These are phyloP conservation scores for Xylaria sp. DNA, from an alignment of 2,329 filamentous ascomycete species.

Conservation along the genomic window DNA sequence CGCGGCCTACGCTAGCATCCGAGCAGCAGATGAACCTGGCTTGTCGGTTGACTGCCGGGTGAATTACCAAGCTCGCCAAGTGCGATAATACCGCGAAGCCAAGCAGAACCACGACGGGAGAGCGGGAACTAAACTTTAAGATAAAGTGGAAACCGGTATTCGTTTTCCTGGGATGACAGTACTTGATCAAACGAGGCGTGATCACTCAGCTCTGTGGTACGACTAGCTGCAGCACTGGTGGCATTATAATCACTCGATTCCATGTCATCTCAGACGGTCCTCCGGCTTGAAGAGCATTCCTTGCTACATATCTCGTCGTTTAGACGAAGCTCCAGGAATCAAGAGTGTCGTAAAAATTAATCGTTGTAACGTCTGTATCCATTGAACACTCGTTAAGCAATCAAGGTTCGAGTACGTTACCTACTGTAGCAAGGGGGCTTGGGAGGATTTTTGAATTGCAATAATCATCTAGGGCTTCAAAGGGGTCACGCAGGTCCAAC, in stretches of 20 bases:
- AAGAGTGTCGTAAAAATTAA: background rate
- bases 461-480: no score
- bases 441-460: no score
- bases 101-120: conserved; percentile 6
- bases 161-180: conserved; percentile 10
- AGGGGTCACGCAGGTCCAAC: no score
- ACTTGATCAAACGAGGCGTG: conserved; percentile 5
- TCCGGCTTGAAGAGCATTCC: background rate
- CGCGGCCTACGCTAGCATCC: no score
- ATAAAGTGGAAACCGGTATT: background rate
- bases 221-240: background rate
- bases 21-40: no score
- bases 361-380: background rate
- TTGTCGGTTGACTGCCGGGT: no score
- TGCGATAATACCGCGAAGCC: conserved; percentile 13
- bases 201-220: background rate
- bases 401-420: background rate
- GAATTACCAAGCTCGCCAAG: background rate
- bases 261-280: background rate
- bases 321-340: background rate
- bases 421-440: no score
- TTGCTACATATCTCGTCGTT: background rate
- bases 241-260: background rate
- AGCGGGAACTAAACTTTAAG: background rate
- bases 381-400: background rate